These are phyloP conservation scores for Tylopilus sp. DNA, from an alignment of 768 basidiomycete species.

Conservation along the genomic window DNA sequence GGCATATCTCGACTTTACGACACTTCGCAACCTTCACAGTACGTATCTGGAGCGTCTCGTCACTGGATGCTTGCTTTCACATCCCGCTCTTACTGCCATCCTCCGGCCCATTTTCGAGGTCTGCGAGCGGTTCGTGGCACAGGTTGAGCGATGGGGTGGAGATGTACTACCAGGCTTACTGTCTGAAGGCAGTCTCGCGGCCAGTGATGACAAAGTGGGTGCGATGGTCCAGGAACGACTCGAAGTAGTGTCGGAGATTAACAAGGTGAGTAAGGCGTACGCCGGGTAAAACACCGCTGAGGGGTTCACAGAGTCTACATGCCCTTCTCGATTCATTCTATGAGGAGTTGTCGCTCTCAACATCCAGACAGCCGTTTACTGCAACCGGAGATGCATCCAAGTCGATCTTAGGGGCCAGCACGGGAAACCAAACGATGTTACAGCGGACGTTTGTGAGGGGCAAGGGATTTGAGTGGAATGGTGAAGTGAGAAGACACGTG, in stretches of 20 bases:
- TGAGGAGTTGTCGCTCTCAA: constrained; percentile 71
- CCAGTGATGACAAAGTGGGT: constrained; percentile 57
- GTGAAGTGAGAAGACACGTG: constrained; percentile 72
- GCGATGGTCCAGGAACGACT: constrained; percentile 70
- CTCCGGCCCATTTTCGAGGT: constrained; percentile 74
- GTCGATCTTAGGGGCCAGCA: constrained; percentile 57
- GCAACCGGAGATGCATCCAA: constrained; percentile 66
- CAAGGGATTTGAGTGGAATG: constrained; percentile 54
- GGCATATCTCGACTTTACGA: constrained; percentile 74
- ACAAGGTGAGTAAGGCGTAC: constrained; percentile 48
- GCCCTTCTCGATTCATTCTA: constrained; percentile 72
- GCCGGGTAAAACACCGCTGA: neutral
- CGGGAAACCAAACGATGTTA: constrained; percentile 45
- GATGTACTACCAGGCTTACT: constrained; percentile 83
- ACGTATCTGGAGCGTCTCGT: constrained; percentile 77
- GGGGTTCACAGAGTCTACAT: constrained; percentile 55
- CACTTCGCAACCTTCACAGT: constrained; percentile 76
- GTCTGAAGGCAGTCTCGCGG: constrained; percentile 70
- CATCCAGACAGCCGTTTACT: constrained; percentile 69
- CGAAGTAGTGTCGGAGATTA: constrained; percentile 67
- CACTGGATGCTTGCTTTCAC: constrained; percentile 75
- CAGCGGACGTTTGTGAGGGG: constrained; percentile 53
- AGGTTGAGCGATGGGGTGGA: constrained; percentile 90
- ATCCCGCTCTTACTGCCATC: constrained; percentile 55
- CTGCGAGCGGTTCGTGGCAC: constrained; percentile 83